Percentiles rank a stretch among this genome's conserved stretches.
Conservation (phyloP, 1,284 basidiomycete species). For the Limonomyces culmigenus region DNA sequence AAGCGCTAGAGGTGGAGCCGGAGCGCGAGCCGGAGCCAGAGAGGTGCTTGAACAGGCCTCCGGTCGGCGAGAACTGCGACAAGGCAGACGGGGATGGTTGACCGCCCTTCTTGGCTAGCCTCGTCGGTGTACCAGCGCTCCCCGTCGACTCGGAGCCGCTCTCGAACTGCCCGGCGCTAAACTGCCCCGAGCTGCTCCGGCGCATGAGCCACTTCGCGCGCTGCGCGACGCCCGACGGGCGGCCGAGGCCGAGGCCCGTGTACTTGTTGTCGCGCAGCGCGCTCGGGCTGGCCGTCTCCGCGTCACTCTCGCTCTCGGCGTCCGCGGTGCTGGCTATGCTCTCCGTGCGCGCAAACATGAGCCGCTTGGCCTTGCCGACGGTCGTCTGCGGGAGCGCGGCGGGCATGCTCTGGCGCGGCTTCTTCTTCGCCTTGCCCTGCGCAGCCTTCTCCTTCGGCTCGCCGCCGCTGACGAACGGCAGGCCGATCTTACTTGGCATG, state of each 20-base stretch:
- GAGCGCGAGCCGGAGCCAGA: too few relatives aligned
- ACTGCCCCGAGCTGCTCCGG: slow-evolving; percentile 59
- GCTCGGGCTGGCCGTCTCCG: slow-evolving; percentile 46
- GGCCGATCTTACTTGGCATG: slow-evolving; percentile 42
- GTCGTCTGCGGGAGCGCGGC: slow-evolving; percentile 22
- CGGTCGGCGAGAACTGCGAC: too few relatives aligned
- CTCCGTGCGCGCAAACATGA: too few relatives aligned
- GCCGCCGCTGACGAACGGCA: slow-evolving; percentile 20
- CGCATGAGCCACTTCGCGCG: slow-evolving; percentile 46
- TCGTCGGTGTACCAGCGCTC: slow-evolving; percentile 50
- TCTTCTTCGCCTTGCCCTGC: slow-evolving; percentile 21
- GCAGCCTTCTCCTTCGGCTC: slow-evolving; percentile 8
- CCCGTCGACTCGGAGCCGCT: slow-evolving; percentile 42
- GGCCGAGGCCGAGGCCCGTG: slow-evolving; percentile 48
- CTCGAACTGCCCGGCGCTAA: too few relatives aligned
- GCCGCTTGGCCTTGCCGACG: neutral
- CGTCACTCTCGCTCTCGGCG: slow-evolving; percentile 8
- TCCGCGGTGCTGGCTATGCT: slow-evolving; percentile 10
- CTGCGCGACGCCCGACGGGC: slow-evolving; percentile 21
- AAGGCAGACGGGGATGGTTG: too few relatives aligned
- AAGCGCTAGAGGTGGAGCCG: too few relatives aligned
- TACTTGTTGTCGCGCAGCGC: slow-evolving; percentile 31
- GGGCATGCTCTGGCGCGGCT: slow-evolving; percentile 58
- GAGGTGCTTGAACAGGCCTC: too few relatives aligned
- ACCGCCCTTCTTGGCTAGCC: slow-evolving; percentile 60